Evolutionary conservation across 116 monocot species (phyloP).

Genomic region (Trichopus zeylanicus): DNA sequence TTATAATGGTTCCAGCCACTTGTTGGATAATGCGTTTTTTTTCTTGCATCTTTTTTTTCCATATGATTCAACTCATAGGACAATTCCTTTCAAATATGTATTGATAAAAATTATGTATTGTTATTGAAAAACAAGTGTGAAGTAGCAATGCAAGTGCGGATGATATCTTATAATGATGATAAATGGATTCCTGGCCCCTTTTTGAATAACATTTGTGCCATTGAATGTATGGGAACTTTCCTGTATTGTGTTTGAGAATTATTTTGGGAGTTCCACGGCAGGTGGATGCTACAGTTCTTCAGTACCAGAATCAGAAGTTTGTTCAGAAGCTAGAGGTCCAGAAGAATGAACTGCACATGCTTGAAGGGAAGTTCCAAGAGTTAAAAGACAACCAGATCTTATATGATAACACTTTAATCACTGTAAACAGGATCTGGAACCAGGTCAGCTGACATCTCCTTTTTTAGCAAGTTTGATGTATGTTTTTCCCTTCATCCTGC

Average conservation of each 20-base stretch:
- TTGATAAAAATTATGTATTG: too few species aligned
- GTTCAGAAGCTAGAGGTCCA: constrained; percentile 84
- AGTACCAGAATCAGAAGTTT: constrained; percentile 82
- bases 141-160: too few species aligned
- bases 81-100: too few species aligned
- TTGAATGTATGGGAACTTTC: background rate
- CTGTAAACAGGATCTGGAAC: constrained; percentile 86
- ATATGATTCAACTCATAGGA: too few species aligned
- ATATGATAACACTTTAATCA: constrained; percentile 67
- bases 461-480: background rate
- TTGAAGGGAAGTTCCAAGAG: constrained; percentile 66
- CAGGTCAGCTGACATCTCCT: constrained; percentile 37
- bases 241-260: background rate
- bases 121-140: too few species aligned
- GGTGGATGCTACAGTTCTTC: constrained; percentile 82
- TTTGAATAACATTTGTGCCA: background rate
- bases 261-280: constrained; percentile 12
- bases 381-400: constrained; percentile 52
- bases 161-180: background rate
- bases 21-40: too few species aligned
- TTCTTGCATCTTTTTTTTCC: too few species aligned
- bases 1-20: too few species aligned
- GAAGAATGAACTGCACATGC: constrained; percentile 51
- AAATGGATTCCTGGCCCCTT: background rate
- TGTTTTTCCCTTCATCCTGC: constrained; percentile 4